Percentiles rank a stretch among this genome's conserved stretches.
Evolutionary conservation across 768 basidiomycete species (phyloP).

Genomic region (Neoboletus brunneissimus): DNA sequence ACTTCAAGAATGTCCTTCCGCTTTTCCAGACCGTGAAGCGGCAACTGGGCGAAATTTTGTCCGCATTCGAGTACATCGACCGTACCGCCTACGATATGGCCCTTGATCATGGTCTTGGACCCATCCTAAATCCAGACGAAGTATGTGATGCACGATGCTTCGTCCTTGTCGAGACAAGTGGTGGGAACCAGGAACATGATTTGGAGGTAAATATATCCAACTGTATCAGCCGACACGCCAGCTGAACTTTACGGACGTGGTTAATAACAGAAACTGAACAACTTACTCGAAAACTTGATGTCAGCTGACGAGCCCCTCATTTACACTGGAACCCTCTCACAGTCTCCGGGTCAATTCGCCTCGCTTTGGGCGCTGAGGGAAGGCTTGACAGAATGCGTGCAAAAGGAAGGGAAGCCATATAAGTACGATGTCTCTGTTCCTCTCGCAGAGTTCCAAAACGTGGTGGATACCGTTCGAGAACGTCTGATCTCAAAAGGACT

Average conservation of each 20-base stretch:
- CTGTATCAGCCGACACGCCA: conserved; percentile 3
- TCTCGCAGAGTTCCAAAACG: conserved; percentile 77
- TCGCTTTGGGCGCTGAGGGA: conserved; percentile 92
- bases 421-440: conserved; percentile 97
- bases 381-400: conserved; percentile 85
- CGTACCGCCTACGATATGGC: conserved; percentile 79
- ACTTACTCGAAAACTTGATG: conserved; percentile 74
- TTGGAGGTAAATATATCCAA: conserved; percentile 60
- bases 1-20: conserved; percentile 82
- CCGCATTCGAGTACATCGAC: conserved; percentile 97
- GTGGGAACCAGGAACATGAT: conserved; percentile 89
- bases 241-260: conserved; percentile 6
- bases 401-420: conserved; percentile 92
- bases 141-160: conserved; percentile 82
- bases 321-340: conserved; percentile 87
- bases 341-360: conserved; percentile 84
- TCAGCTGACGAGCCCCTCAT: conserved; percentile 73
- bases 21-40: conserved; percentile 79
- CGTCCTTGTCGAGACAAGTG: conserved; percentile 92
- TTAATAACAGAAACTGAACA: conserved; percentile 72
- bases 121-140: conserved; percentile 71
- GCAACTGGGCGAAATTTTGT: conserved; percentile 90
- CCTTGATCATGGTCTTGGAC: conserved; percentile 79
- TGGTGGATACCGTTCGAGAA: conserved; percentile 78
- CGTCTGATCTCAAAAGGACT: conserved; percentile 68